Base-by-base conservation (phyloP, 768 basidiomycete species). In the Leccinellum luteum region DNA sequence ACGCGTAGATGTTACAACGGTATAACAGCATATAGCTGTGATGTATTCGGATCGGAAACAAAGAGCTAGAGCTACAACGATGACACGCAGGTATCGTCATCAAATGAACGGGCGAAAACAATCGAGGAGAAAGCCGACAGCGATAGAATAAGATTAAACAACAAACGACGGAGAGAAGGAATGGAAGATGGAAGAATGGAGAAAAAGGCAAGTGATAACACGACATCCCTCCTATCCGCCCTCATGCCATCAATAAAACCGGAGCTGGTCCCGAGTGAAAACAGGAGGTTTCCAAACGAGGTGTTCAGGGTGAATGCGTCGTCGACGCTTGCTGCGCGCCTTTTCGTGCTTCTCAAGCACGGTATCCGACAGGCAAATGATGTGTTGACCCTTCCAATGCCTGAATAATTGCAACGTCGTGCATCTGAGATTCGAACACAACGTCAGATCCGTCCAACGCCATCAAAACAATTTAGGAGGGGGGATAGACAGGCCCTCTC, bases 241-340 rank as follows among this genome's bases (percentile, higher is more conserved):
- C n/a, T 27, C 45, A 8, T 47, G 45, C 21, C 12, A 48, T 72
- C 61, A 72, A 54, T 67, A 72, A 66, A 94, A 94, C 58, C 92
- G 84, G 58, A 94, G 77, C 74, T 94, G 92, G 65, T 93, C 92
- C 60, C 92, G 82, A 51, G 90, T 91, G 74, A 96, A 94, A 47
- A 90, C 87, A 15, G 92, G 97, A 55, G 97, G 96, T 72, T 95
- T 97, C 97, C 97, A 99, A 63, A 85, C 82, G 56, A 99, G 76
- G 67, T 79, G 79, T 58, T 89, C 85, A 31, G 96, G 78, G 62
- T 91, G 81, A 62, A 99, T 95, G 55, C 87, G 78, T 50, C 87
- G 81, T 60, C 87, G 79, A 51, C 84, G 81, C 75, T 98, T 99
- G 68, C 77, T 81, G 74, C 82, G 85, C 30, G 84, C 80, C 70